phyloP scores from a whole-genome alignment of 108 stramenopile genomes.

The Skeletonema menzelii region DNA sequence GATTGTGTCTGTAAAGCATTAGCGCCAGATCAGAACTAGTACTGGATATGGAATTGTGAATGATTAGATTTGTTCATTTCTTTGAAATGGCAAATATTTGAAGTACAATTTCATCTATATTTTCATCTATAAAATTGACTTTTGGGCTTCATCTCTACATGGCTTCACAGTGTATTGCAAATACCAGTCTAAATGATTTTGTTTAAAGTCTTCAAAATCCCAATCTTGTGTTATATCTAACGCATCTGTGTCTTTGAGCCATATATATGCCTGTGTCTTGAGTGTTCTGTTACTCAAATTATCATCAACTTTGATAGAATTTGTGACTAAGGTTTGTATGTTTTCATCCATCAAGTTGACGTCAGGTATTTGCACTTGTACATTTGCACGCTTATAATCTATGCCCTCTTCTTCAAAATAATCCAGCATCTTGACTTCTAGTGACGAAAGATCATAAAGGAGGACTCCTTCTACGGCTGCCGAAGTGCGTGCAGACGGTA shows the following conservation, averaged over 20 bases:
- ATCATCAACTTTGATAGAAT: not conserved
- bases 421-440: conserved; percentile 60
- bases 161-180: conserved; percentile 55
- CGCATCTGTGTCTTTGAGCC: conserved; percentile 32
- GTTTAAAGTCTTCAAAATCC: conserved; percentile 49
- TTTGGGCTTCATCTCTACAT: conserved; percentile 46
- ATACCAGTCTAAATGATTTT: conserved; percentile 52
- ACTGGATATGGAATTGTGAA: conserved; percentile 15
- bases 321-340: not conserved
- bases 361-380: conserved; percentile 32
- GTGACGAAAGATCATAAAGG: conserved; percentile 33
- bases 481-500: conserved; percentile 11
- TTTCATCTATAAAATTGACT: not conserved
- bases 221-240: conserved; percentile 50
- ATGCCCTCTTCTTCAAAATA: conserved; percentile 64
- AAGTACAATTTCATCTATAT: not conserved
- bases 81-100: not conserved
- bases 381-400: conserved; percentile 52
- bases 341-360: not conserved
- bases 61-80: conserved; percentile 7
- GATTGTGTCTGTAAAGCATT: conserved; percentile 23
- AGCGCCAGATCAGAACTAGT: not conserved
- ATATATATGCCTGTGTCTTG: conserved; percentile 55
- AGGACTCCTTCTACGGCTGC: conserved; percentile 41
- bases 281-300: not conserved